Base-by-base conservation (phyloP, 2,329 filamentous ascomycete species). In the Trichoderma arundinaceum region DNA sequence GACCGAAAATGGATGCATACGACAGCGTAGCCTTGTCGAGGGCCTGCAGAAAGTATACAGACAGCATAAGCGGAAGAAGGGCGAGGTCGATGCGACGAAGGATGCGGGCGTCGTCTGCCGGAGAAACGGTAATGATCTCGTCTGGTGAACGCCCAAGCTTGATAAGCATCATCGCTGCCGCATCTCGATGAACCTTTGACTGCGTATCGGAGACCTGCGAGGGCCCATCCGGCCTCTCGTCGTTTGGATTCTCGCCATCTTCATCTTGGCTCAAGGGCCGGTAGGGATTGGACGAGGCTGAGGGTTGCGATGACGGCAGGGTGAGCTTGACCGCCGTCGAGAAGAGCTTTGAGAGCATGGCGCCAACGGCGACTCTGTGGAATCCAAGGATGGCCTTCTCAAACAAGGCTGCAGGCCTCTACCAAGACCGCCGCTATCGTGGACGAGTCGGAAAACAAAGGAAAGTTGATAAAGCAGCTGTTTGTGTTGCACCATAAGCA, bases 1-100 rank as follows among this genome's bases (percentile, higher is more conserved):
- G 78, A 2, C 87, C 87, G 69, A 89, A 89, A 10, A 89, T 84
- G 0, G 86, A 88, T 2, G 85, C 85, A 70, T 89, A 90, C 1
- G 76, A 78, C 77, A 89, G 78, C 0, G 85, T 86, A 0, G 86
- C 83, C 74, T 90, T 90, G 76, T 89, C 87, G 6, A 89, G 78
- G 10, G 82, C 83, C 68, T 90, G 87, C 0, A 89, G 79, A 71
- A 86, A 88, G 74, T 89, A 90, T 19, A 88, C 84, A 7, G 81
- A 80, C 10, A 89, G 77, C 65, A 90, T 83, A 58, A 82, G 72
- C 1, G 78, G 75, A 7, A 81, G 74, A 28, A 82, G 74, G 8
- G 77, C 77, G 32, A 75, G 64, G 70, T 82, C 80, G 67, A 81
- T 81, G 43, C 73, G 74, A 6, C 77, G 72, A 8, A 79, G 73